Conservation (phyloP, 768 basidiomycete species). For the Leccinum disarticulatum region DNA sequence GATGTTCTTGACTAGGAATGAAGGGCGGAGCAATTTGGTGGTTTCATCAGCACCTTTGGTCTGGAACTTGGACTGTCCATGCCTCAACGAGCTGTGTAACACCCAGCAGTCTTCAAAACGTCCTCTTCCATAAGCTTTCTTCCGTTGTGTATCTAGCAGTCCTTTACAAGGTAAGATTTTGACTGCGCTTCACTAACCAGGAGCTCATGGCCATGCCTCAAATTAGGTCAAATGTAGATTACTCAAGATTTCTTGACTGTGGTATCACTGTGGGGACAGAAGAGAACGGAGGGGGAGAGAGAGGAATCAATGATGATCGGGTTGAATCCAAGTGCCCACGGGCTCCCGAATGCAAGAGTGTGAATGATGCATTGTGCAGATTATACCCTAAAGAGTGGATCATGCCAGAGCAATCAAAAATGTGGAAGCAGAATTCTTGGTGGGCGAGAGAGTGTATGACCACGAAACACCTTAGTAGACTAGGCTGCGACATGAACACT, state of each 20-base stretch:
- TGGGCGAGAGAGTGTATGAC: not conserved
- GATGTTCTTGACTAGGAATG: not conserved
- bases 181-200: not conserved
- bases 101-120: not conserved
- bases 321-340: not conserved
- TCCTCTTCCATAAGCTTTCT: not conserved
- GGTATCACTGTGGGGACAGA: not conserved
- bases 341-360: not conserved
- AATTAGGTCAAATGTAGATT: not conserved
- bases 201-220: not conserved
- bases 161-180: not conserved
- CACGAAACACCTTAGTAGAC: not conserved
- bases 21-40: not conserved
- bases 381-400: not conserved
- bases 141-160: not conserved
- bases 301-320: not conserved
- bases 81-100: not conserved
- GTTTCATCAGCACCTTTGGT: not conserved
- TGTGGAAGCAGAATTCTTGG: not conserved
- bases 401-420: not conserved
- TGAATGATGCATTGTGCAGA: not conserved
- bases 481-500: not conserved
- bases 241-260: not conserved
- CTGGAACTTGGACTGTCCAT: not conserved
- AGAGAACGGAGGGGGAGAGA: not conserved